phyloP scores from a whole-genome alignment of 768 basidiomycete species.

The Polyporus arcularius region DNA sequence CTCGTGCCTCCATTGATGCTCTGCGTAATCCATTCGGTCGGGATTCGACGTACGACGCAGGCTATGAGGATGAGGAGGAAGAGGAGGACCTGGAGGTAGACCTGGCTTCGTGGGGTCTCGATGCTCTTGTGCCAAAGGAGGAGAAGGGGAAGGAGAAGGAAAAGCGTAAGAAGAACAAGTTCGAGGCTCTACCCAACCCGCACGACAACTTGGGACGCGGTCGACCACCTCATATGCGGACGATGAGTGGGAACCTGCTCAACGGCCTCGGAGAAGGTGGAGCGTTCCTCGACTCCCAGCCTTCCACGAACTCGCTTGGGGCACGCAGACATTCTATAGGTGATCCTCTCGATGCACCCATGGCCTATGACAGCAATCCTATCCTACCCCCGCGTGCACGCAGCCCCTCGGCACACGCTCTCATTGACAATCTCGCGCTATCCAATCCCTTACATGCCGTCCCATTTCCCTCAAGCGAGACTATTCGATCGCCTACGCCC shows the following conservation, averaged over 20 bases:
- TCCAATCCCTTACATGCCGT: conserved; percentile 49
- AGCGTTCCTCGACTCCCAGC: conserved; percentile 44
- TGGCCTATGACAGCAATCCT: conserved; percentile 31
- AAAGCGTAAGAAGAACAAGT: conserved; percentile 30
- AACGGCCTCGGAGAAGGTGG: conserved; percentile 53
- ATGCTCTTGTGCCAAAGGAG: conserved; percentile 72
- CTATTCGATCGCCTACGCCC: conserved; percentile 53
- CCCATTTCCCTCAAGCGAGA: conserved; percentile 54
- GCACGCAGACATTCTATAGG: conserved; percentile 60
- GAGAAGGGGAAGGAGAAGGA: conserved; percentile 55
- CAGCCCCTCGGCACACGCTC: conserved; percentile 48
- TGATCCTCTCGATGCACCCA: conserved; percentile 51
- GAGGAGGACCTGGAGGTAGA: conserved; percentile 72
- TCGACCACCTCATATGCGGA: conserved; percentile 37
- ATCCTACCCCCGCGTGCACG: conserved; percentile 48
- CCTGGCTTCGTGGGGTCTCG: conserved; percentile 82
- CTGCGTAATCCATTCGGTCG: conserved; percentile 74
- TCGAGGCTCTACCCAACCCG: conserved; percentile 48
- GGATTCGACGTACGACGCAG: conserved; percentile 59
- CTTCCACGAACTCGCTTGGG: conserved; percentile 18
- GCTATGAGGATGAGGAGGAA: conserved; percentile 49
- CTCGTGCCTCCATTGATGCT: conserved; percentile 59
- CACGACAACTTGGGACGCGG: conserved; percentile 28
- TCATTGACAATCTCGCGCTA: conserved; percentile 44
- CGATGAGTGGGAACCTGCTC: conserved; percentile 67